Evolutionary conservation across 108 stramenopile species (phyloP).

Genomic region (Skeletonema tropicum): DNA sequence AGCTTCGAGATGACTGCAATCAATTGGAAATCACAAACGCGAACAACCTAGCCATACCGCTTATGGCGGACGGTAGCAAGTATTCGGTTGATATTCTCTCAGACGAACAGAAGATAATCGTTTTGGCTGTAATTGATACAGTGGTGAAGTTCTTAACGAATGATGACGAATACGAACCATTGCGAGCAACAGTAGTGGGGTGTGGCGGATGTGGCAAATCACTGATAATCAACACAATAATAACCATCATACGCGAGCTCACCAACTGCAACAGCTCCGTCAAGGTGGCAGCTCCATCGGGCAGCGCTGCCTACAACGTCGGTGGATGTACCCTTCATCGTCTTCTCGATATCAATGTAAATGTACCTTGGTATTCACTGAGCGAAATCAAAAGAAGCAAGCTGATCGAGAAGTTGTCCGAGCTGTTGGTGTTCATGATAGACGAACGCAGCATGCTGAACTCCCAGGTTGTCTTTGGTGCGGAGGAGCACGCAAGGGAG

Average conservation of each 20-base stretch:
- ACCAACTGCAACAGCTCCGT: not conserved
- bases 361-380: not conserved
- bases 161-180: conserved; percentile 4
- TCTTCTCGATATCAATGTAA: not conserved
- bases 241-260: not conserved
- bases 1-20: too few relatives aligned
- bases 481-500: conserved; percentile 6
- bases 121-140: not conserved
- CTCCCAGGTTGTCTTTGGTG: not conserved
- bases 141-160: conserved; percentile 13
- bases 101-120: not conserved
- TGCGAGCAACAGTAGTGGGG: conserved; percentile 12
- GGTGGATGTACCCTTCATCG: not conserved
- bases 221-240: conserved; percentile 7
- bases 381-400: not conserved
- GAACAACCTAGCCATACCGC: not conserved
- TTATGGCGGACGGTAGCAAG: not conserved
- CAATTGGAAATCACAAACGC: not conserved
- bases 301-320: conserved; percentile 2
- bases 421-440: conserved; percentile 4
- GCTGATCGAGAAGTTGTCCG: not conserved
- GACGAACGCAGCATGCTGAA: conserved; percentile 17
- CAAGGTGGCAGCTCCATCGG: conserved; percentile 7
- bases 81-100: not conserved
- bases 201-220: conserved; percentile 18